A percentile compares a stretch with the other conserved stretches of the same genome.
Conservation (phyloP, 2,329 filamentous ascomycete genomes). For the Botryotinia globosa region DNA sequence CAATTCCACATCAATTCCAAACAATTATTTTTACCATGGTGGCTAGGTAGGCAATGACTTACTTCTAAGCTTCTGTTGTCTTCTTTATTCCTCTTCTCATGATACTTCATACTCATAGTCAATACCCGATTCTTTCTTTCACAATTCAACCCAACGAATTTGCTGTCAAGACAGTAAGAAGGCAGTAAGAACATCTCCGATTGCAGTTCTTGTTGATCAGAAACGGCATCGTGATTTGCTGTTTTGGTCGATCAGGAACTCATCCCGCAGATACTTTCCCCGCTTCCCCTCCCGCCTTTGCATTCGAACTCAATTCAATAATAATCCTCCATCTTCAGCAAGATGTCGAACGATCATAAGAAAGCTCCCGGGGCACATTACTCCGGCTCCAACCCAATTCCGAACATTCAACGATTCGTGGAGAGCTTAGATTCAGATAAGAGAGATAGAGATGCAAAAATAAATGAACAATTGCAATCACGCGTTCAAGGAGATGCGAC, state of each 20-base stretch:
- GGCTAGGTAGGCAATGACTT: background rate
- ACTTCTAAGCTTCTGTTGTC: background rate
- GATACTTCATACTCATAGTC: background rate
- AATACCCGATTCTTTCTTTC: background rate
- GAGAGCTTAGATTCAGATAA: conserved; percentile 77
- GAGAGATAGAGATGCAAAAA: conserved; percentile 65
- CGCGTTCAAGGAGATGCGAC: conserved; percentile 42
- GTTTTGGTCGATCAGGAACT: background rate
- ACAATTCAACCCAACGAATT: background rate
- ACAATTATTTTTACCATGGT: background rate
- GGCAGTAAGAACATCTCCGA: background rate
- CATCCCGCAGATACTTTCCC: background rate
- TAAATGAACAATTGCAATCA: conserved; percentile 54
- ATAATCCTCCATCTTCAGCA: background rate
- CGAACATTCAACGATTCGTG: conserved; percentile 44
- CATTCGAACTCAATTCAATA: background rate
- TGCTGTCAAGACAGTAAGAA: background rate
- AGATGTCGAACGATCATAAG: conserved; percentile 21
- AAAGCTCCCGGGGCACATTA: conserved; percentile 26
- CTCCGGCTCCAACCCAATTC: conserved; percentile 30
- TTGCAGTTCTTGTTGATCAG: background rate
- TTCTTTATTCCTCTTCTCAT: background rate
- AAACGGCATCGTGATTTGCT: background rate
- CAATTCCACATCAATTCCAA: background rate
- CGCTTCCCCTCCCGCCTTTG: background rate